Base-by-base conservation (phyloP, 78 protist species). In the Polysphondylium violaceum region DNA sequence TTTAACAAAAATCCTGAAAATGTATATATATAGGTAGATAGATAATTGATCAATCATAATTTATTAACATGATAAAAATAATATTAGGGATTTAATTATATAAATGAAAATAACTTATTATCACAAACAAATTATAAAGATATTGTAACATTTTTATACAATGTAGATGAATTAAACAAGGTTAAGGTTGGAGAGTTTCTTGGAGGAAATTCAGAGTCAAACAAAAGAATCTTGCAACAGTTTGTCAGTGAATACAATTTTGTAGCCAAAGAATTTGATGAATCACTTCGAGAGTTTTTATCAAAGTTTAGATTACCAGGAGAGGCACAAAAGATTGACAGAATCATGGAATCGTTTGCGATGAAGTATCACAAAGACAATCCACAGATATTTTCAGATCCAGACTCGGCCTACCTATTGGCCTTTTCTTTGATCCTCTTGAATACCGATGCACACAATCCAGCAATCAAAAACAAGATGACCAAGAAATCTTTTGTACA, bases 391-490 rank as follows among this genome's bases (percentile, higher is more conserved):
- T 97, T 95, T 27, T 58, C 94, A n/a, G 89, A 75, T 53, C 92
- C 97, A 0, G 97, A 95, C 55, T 90, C 99, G 23, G 99, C 98
- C 8, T 99, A 99, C 64, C 85, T 97, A 35, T 79, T 99, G 14
- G 99, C 99, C 2, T 99, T 92, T 69, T 93, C 98, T 8, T 68
- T 89, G 65, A 98, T 99, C 58, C 95, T 99, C 98, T 96, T 99
- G 72, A 95, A 98, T 93, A 98, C 99, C 1, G 99, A 99, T 92
- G 96, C 95, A 44, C 99, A 99, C 95, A 96, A 93, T 73, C 94
- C 95, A 11, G 44, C 47, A 0, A 89, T 96, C 36, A 60, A 88
- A 25, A 74, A 64, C 25, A 94, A 95, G 87, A 95, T 97, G 97
- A 25, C 95, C 25, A 93, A 86, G 43, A 67, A 58, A 44, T 63